Conservation (phyloP, 2,329 filamentous ascomycete species). For the Colletotrichum neosansevieriae region DNA sequence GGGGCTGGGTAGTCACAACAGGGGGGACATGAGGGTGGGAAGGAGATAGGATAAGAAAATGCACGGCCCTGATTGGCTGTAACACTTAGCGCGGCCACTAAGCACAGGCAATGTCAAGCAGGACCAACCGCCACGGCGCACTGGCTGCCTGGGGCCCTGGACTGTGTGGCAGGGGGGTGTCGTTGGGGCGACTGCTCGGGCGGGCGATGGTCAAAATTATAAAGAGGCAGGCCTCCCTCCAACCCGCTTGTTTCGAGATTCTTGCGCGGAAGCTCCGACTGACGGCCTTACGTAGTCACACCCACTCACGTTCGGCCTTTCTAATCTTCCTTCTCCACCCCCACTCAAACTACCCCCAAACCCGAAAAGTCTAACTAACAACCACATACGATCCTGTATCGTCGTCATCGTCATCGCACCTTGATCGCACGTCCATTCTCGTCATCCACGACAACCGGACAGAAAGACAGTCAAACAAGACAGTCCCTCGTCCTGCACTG, state of each 20-base stretch:
- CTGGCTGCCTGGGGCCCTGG: constrained; percentile 42
- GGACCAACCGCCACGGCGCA: constrained; percentile 57
- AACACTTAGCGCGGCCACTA: constrained; percentile 51
- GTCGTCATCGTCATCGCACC: constrained; percentile 9
- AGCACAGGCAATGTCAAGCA: constrained; percentile 54
- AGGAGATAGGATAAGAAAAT: constrained; percentile 55
- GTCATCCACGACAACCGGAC: neutral
- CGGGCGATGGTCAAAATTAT: constrained; percentile 63
- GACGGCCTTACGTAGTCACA: constrained; percentile 62
- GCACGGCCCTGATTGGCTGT: constrained; percentile 54
- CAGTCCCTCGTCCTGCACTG: neutral
- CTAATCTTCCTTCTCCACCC: constrained; percentile 51
- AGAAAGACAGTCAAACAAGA: neutral
- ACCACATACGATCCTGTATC: constrained; percentile 40
- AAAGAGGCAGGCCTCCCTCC: constrained; percentile 67
- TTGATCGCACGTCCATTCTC: constrained; percentile 9
- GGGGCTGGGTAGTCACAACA: constrained; percentile 50
- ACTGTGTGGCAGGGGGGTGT: constrained; percentile 45
- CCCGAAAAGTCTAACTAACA: constrained; percentile 35
- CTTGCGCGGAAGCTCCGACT: constrained; percentile 69
- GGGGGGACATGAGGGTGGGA: constrained; percentile 49
- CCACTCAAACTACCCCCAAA: constrained; percentile 41
- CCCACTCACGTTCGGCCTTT: constrained; percentile 60
- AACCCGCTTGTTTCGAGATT: constrained; percentile 61
- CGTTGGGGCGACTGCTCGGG: constrained; percentile 57